A percentile compares a stretch with the other conserved stretches of the same genome.
phyloP scores from a whole-genome alignment of 1,139 yeast genomes.

The Debaryomyces psychrophilus region DNA sequence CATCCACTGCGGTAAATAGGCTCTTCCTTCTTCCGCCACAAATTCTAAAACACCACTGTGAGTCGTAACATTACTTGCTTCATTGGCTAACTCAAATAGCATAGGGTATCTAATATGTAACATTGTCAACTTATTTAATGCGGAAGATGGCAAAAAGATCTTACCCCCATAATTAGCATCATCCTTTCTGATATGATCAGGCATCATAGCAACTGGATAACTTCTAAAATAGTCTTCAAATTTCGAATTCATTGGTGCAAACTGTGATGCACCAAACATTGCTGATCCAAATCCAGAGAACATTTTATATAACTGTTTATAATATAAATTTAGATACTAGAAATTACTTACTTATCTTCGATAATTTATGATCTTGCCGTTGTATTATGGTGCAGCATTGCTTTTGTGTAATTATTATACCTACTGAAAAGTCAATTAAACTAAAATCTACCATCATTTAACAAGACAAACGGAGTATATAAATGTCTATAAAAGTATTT shows the following conservation, averaged over 20 bases:
- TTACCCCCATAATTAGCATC: slow-evolving; percentile 96
- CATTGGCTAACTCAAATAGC: slow-evolving; percentile 81
- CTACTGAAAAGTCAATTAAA: background rate
- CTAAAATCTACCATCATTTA: background rate
- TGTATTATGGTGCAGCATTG: slow-evolving; percentile 3
- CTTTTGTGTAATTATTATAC: slow-evolving; percentile 10
- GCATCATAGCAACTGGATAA: slow-evolving; percentile 91
- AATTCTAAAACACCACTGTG: slow-evolving; percentile 97
- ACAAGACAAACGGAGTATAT: slow-evolving; percentile 1
- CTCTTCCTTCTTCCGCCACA: slow-evolving; percentile 96
- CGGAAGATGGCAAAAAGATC: slow-evolving; percentile 91
- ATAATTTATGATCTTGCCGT: slow-evolving; percentile 3
- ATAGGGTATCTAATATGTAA: slow-evolving; percentile 90
- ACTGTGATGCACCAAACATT: slow-evolving; percentile 41
- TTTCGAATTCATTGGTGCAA: slow-evolving; percentile 35
- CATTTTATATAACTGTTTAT: slow-evolving; percentile 27
- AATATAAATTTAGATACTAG: background rate
- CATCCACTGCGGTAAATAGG: slow-evolving; percentile 97
- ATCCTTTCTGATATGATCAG: slow-evolving; percentile 74
- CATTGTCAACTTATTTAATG: slow-evolving; percentile 85
- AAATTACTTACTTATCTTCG: background rate
- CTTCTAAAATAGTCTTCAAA: slow-evolving; percentile 88
- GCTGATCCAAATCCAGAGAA: slow-evolving; percentile 50
- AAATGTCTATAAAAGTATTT: slow-evolving; percentile 5
- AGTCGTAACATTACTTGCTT: slow-evolving; percentile 58